Base-by-base conservation (phyloP, 257 asterid species). In the Gentiana macrophylla region DNA sequence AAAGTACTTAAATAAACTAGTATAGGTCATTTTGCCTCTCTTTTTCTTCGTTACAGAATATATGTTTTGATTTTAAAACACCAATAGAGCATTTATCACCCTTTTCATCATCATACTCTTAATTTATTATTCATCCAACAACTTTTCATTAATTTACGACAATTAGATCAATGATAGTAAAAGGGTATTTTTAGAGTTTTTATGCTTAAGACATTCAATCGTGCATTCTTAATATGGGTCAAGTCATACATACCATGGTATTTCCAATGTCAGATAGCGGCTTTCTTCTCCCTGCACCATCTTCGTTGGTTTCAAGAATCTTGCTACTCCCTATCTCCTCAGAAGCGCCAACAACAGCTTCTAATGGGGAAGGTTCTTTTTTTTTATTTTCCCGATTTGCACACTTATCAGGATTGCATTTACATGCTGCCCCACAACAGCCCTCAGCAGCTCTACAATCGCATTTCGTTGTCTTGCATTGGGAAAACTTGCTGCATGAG, bases 181-280 rank as follows among this genome's bases (percentile, higher is more conserved):
- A n/a, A n/a, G n/a, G n/a, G n/a, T n/a, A n/a, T n/a, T n/a, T n/a
- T n/a, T n/a, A n/a, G n/a, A n/a, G n/a, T n/a, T n/a, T n/a, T n/a
- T n/a, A n/a, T n/a, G n/a, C n/a, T n/a, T n/a, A n/a, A n/a, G n/a
- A n/a, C n/a, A n/a, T n/a, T n/a, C n/a, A n/a, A n/a, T n/a, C n/a
- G n/a, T n/a, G n/a, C n/a, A n/a, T n/a, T n/a, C n/a, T n/a, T n/a
- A n/a, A n/a, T n/a, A n/a, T n/a, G n/a, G n/a, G n/a, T n/a, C n/a
- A n/a, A n/a, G n/a, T n/a, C n/a, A n/a, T n/a, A n/a, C 2, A 5
- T 73, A 91, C 98, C 74, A 77, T 59, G 66, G 73, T 80, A 64
- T 92, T 92, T 53, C 97, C 97, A 61, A 92, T 88, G 74, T 92
- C 94, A 5, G 97, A 80, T 69, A 92, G 73, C 12, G 95, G 87